A percentile compares a stretch with the other conserved stretches of the same genome.
Conservation (phyloP, 148 eudicot species). For the Rhododendron molle region DNA sequence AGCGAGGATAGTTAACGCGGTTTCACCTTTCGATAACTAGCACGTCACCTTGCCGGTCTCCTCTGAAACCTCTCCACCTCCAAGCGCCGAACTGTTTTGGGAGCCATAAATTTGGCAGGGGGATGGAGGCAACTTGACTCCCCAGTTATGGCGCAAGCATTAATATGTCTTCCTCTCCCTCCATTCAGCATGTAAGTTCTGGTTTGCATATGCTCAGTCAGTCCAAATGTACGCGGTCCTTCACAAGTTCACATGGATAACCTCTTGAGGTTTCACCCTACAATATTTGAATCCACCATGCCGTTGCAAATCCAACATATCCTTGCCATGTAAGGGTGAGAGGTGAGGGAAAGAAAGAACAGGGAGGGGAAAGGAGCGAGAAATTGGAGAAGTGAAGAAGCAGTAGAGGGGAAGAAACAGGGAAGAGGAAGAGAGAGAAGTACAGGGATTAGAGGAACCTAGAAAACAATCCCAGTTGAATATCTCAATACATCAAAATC, state of each 20-base stretch:
- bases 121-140: not conserved
- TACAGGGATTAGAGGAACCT: not conserved
- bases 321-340: not conserved
- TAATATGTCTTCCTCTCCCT: not conserved
- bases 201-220: not conserved
- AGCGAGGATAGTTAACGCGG: not conserved
- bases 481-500: not conserved
- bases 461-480: not conserved
- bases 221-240: not conserved
- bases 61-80: not conserved
- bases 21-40: not conserved
- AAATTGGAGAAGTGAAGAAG: not conserved
- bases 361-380: not conserved
- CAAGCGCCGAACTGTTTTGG: not conserved
- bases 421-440: not conserved
- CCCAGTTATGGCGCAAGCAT: not conserved
- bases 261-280: not conserved
- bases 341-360: not conserved
- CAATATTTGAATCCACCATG: not conserved
- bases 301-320: not conserved
- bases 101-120: not conserved
- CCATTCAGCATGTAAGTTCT: not conserved
- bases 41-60: not conserved
- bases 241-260: not conserved
- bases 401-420: not conserved